Evolutionary conservation across 805 yeast genomes (phyloP), one percentile per base, ranked within the genome.

Genomic region (Starmerella potacharoeniae): DNA sequence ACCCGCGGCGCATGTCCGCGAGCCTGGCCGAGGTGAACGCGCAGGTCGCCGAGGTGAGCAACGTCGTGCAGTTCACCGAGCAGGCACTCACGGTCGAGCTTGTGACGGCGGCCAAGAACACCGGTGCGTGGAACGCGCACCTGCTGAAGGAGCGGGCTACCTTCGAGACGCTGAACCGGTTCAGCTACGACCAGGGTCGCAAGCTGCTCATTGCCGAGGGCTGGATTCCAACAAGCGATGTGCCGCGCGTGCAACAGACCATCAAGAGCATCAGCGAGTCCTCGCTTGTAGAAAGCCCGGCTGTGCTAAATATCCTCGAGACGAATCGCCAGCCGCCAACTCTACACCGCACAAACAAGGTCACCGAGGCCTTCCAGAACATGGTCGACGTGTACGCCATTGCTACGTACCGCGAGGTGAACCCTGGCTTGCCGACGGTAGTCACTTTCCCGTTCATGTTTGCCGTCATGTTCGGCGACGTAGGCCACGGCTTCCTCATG

Each of bases 381-480:
- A 89, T 93, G 73, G 86, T 88, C 66, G 98, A 93, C 69, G 93
- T 97, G 3, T 93, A 93, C 70, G 98, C 97, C 63, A 76, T 88
- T 55, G 93, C 96, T 9, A 79, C 88, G 3, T 93, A 93, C 72
- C 83, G 88, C 63, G 98, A 93, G 70, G 93, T 93, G 33, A 93
- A 93, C 69, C 96, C 98, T 5, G 98, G 95, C 53, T 74, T 93
- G 60, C 91, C 98, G 4, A 91, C 98, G 1, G 80, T 88, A 48
- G 84, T 93, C 30, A 93, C 98, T 0, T 93, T 93, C 75, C 98
- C 98, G 29, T 93, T 93, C 69, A 86, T 93, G 95, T 93, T 93
- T 73, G 97, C 98, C 33, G 84, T 93, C 64, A 93, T 93, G 98
- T 93, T 93, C 75, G 98, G 98, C 75, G 98, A 93, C 74, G 68